A percentile compares a stretch with the other conserved stretches of the same genome.
These are phyloP conservation scores for Plectosphaerella cucumerina DNA, from an alignment of 2,329 filamentous ascomycete species.

Conservation along the genomic window DNA sequence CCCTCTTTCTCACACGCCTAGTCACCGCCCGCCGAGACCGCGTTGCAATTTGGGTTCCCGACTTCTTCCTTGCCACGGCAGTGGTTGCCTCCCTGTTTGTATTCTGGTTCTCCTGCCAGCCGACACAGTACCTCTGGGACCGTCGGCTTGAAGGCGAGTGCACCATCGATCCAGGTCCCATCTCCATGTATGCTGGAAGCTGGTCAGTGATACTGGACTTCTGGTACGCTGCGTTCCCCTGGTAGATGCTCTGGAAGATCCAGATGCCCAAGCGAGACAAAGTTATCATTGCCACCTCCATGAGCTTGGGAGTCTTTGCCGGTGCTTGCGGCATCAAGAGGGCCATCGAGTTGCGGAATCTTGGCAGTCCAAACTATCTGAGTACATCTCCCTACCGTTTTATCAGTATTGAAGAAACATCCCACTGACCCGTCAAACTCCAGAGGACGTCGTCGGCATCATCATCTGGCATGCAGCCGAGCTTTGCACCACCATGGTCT, in stretches of 20 bases:
- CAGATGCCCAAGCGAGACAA: slow-evolving; percentile 41
- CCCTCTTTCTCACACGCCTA: slow-evolving; percentile 9
- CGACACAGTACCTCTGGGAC: slow-evolving; percentile 9
- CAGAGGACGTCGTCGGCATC: slow-evolving; percentile 11
- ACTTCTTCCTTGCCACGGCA: slow-evolving; percentile 4
- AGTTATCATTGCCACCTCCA: slow-evolving; percentile 34
- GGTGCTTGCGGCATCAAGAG: slow-evolving; percentile 18
- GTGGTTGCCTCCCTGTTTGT: slow-evolving; percentile 5
- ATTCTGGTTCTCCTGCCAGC: slow-evolving; percentile 11
- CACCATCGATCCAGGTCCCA: slow-evolving; percentile 7
- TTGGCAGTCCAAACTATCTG: slow-evolving; percentile 18
- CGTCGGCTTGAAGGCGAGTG: slow-evolving; percentile 5
- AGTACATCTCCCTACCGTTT: slow-evolving; percentile 2
- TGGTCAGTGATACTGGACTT: slow-evolving; percentile 28
- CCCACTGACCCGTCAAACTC: slow-evolving; percentile 1
- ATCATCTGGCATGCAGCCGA: slow-evolving; percentile 35
- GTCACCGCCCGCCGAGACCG: slow-evolving; percentile 6
- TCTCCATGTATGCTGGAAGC: slow-evolving; percentile 7
- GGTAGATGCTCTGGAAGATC: slow-evolving; percentile 38
- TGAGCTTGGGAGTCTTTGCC: slow-evolving; percentile 36
- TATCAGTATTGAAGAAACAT: background rate
- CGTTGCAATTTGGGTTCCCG: slow-evolving; percentile 4
- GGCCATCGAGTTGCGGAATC: slow-evolving; percentile 20
- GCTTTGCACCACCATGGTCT: slow-evolving; percentile 32
- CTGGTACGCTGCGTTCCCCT: slow-evolving; percentile 35